phyloP scores from a whole-genome alignment of 2,329 filamentous ascomycete species.

The Clonostachys chloroleuca region DNA sequence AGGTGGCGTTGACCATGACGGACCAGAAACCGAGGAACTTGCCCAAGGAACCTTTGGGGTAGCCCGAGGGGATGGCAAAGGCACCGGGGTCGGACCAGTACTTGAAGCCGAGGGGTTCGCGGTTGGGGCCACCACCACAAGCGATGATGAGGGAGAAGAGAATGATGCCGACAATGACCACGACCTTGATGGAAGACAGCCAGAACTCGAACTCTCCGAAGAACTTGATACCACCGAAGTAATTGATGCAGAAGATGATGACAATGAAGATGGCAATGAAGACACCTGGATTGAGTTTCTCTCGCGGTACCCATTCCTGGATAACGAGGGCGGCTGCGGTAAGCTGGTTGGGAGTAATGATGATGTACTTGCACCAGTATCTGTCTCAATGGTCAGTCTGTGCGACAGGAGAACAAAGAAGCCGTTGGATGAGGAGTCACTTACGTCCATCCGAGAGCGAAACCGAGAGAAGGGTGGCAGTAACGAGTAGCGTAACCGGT shows the following conservation, averaged over 20 bases:
- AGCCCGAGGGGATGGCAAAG: slow-evolving; percentile 18
- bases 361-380: slow-evolving; percentile 76
- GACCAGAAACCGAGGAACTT: slow-evolving; percentile 63
- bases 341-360: slow-evolving; percentile 79
- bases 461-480: slow-evolving; percentile 76
- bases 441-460: slow-evolving; percentile 70
- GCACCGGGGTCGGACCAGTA: slow-evolving; percentile 61
- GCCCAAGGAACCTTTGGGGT: slow-evolving; percentile 24
- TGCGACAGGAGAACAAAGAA: not conserved
- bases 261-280: slow-evolving; percentile 72
- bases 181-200: slow-evolving; percentile 62
- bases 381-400: slow-evolving; percentile 17
- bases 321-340: slow-evolving; percentile 78
- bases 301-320: slow-evolving; percentile 66
- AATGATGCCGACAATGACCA: slow-evolving; percentile 63
- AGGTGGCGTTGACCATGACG: slow-evolving; percentile 71
- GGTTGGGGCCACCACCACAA: slow-evolving; percentile 60
- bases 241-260: slow-evolving; percentile 61
- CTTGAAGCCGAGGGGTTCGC: slow-evolving; percentile 58
- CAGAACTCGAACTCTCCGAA: slow-evolving; percentile 65
- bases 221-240: slow-evolving; percentile 55
- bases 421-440: slow-evolving; percentile 12
- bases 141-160: slow-evolving; percentile 60
- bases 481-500: slow-evolving; percentile 77
- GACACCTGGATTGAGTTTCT: slow-evolving; percentile 70